Evolutionary conservation across 2,329 filamentous ascomycete genomes (phyloP), one percentile per base, ranked within the genome.

Genomic region (Exophiala phaeomuriformis): DNA sequence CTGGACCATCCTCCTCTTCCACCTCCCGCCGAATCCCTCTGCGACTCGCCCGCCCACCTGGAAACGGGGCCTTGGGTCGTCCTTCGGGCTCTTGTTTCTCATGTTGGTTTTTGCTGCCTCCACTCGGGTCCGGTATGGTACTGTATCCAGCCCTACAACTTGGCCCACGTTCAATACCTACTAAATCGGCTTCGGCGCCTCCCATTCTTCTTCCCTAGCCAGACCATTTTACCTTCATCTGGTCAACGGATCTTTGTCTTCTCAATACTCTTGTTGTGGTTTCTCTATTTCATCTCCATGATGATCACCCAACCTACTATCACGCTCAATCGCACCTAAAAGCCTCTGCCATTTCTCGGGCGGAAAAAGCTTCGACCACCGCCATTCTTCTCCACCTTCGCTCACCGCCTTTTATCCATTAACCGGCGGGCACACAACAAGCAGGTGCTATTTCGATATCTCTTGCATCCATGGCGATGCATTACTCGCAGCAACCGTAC

Each of bases 401-500:
- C 43, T 55, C 52, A 58, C 56, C 56, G 52, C 56, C 50, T 55
- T 47, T 55, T 58, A 39, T 50, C 52, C 52, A 52, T 35, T 33
- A 39, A 12, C 47, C 49, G 37, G 50, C 52, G 49, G 50, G 37
- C 53, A 52, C 45, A 52, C 53, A 53, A 55, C 44, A 45, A 48
- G 41, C 44, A 44, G 50, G 44, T 53, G 44, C 35, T n/a, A 49
- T 46, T 51, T 41, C 35, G 31, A 52, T 28, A 36, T 49, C 27
- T 53, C 37, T 47, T 48, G 42, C 48, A 40, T 42, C 41, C 48
- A 62, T 62, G 58, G 62, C 61, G 7, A 69, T 72, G 58, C 68
- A 69, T 63, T 75, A 72, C 66, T 69, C 69, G 57, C 70, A 72
- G 61, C 67, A 67, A 48, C 59, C 63, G 51, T 66, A 67, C 46